A percentile compares a stretch with the other conserved stretches of the same genome.
phyloP scores from a whole-genome alignment of 164 flowering plant genomes.

The Dillenia turbinata region DNA sequence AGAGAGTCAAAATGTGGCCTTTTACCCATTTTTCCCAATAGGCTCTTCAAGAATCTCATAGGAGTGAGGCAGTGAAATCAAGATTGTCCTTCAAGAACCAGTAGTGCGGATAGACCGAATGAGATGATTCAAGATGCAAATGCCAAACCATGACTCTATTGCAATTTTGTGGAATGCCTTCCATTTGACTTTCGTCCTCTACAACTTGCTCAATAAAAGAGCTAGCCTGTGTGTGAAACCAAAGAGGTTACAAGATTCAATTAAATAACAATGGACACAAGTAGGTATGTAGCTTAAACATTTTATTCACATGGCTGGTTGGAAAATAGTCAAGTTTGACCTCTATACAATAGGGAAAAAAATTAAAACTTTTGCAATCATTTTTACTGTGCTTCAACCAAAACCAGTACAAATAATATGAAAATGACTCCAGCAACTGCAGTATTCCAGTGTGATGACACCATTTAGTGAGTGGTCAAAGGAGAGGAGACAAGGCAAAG shows the following conservation, averaged over 20 bases:
- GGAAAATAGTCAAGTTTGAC: too few species aligned
- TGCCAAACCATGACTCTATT: conserved; percentile 73
- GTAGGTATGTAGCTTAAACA: neutral
- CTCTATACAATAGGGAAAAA: too few species aligned
- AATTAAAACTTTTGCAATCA: too few species aligned
- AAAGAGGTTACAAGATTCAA: neutral
- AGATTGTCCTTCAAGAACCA: conserved; percentile 49
- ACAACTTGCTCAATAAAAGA: conserved; percentile 73
- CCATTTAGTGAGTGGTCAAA: neutral
- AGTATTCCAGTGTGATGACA: too few species aligned
- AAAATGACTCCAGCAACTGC: neutral
- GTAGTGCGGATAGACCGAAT: conserved; percentile 36
- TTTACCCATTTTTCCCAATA: conserved; percentile 3
- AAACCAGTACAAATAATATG: too few species aligned
- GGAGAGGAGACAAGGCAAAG: neutral
- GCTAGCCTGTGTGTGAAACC: conserved; percentile 44
- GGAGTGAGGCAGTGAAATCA: conserved; percentile 30
- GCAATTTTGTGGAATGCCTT: conserved; percentile 49
- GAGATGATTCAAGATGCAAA: conserved; percentile 34
- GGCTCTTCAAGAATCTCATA: conserved; percentile 8
- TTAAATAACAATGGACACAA: neutral
- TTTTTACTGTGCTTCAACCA: too few species aligned
- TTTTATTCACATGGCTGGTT: too few species aligned
- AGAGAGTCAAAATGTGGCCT: conserved; percentile 2
- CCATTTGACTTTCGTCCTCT: conserved; percentile 97